Evolutionary conservation across 139 green algal genomes (phyloP).

Genomic region (Chlorella sp.): DNA sequence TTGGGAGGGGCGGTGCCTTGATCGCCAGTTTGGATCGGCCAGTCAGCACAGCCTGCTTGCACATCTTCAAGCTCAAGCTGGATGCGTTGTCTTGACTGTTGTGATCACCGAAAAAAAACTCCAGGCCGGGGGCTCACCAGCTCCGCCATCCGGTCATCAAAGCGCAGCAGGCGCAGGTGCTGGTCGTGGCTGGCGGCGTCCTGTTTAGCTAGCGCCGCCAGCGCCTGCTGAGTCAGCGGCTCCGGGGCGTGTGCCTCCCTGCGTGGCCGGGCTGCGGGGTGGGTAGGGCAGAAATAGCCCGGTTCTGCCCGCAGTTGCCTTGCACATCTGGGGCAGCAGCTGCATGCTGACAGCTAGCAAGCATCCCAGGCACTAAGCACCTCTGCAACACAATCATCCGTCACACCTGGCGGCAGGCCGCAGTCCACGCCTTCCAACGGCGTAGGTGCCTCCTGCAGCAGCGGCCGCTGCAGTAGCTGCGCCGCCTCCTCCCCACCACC

Average conservation of each 20-base stretch:
- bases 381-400: not conserved
- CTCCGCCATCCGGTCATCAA: constrained; percentile 39
- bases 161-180: constrained; percentile 32
- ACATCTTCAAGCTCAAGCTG: too few relatives aligned
- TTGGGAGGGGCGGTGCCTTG: too few relatives aligned
- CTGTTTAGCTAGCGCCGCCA: not conserved
- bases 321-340: not conserved
- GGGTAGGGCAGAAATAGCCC: not conserved
- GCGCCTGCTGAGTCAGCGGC: not conserved
- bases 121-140: constrained; percentile 12
- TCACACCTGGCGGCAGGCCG: not conserved
- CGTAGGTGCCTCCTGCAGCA: not conserved
- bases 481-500: too few relatives aligned
- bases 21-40: too few relatives aligned
- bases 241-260: not conserved
- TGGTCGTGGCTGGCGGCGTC: constrained; percentile 18
- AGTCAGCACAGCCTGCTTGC: too few relatives aligned
- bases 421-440: not conserved
- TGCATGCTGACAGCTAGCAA: not conserved
- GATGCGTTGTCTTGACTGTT: too few relatives aligned
- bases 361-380: not conserved
- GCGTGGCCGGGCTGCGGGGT: not conserved
- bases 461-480: not conserved
- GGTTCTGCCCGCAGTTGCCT: too few relatives aligned
- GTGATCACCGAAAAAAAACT: too few relatives aligned